These are phyloP conservation scores for Sclerotinia spermophila DNA, from an alignment of 2,329 filamentous ascomycete genomes.

Conservation along the genomic window DNA sequence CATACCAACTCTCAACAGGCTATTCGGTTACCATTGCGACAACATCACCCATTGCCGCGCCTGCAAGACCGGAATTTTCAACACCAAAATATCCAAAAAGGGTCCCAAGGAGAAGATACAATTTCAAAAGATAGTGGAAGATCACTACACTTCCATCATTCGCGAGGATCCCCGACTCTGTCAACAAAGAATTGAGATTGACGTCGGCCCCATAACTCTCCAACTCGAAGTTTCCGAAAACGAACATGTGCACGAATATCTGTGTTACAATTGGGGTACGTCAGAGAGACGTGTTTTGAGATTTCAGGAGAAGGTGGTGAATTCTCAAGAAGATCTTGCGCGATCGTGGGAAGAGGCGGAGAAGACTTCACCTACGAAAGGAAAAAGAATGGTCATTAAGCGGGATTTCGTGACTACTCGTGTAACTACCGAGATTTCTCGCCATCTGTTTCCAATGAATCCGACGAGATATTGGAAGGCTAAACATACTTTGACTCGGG, in stretches of 20 bases:
- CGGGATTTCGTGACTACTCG: neutral
- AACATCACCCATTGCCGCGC: neutral
- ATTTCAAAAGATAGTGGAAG: neutral
- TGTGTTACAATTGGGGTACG: neutral
- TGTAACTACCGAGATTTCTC: neutral
- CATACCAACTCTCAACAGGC: neutral
- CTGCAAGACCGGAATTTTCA: neutral
- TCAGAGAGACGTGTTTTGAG: too few relatives aligned
- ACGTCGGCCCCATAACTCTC: neutral
- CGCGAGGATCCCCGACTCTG: neutral
- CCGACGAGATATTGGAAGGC: neutral
- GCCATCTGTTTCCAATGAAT: neutral
- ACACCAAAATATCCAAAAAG: neutral
- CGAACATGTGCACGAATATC: neutral
- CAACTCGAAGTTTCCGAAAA: neutral
- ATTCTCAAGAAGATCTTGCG: neutral
- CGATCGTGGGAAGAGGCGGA: neutral
- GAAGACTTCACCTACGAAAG: rapidly evolving
- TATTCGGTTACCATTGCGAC: neutral
- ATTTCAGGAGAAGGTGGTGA: neutral
- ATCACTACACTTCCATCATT: neutral
- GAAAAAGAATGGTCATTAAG: neutral
- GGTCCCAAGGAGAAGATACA: neutral
- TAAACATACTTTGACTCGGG: neutral
- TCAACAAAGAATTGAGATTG: neutral